These are phyloP conservation scores for Colletotrichum musae DNA, from an alignment of 2,329 filamentous ascomycete species.

Conservation along the genomic window DNA sequence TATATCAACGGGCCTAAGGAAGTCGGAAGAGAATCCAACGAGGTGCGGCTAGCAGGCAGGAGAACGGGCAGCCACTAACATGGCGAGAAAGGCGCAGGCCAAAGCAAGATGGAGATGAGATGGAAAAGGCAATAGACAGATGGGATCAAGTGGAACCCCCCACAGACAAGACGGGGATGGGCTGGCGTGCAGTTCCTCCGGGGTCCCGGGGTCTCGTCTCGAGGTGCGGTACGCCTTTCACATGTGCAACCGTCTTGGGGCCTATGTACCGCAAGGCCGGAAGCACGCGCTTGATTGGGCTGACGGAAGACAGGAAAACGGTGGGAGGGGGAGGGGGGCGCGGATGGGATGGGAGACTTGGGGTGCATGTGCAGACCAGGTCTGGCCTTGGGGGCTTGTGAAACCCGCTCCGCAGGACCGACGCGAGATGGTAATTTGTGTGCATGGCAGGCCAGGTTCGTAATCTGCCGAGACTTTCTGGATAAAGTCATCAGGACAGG, in stretches of 20 bases:
- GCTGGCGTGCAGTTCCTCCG: slow-evolving; percentile 26
- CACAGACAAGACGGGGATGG: slow-evolving; percentile 28
- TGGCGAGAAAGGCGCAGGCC: slow-evolving; percentile 17
- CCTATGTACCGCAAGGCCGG: slow-evolving; percentile 16
- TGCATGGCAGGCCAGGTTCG: slow-evolving; percentile 39
- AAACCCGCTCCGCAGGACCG: slow-evolving; percentile 51
- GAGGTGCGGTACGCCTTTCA: slow-evolving; percentile 29
- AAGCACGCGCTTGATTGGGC: slow-evolving; percentile 36
- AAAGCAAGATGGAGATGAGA: slow-evolving; percentile 23
- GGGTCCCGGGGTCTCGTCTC: slow-evolving; percentile 29
- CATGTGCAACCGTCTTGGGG: slow-evolving; percentile 33
- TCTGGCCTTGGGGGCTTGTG: slow-evolving; percentile 43
- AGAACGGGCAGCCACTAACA: slow-evolving; percentile 21
- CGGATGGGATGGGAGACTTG: slow-evolving; percentile 2
- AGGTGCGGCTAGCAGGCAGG: slow-evolving; percentile 17
- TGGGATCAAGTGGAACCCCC: slow-evolving; percentile 42
- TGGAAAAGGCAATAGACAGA: slow-evolving; percentile 32
- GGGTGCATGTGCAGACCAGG: slow-evolving; percentile 2
- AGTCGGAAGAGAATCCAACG: slow-evolving; percentile 22
- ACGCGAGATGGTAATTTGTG: slow-evolving; percentile 46
- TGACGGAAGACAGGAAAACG: slow-evolving; percentile 29
- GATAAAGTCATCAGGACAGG: slow-evolving; percentile 43
- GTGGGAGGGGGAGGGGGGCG: background rate
- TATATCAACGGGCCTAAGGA: slow-evolving; percentile 42
- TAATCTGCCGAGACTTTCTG: slow-evolving; percentile 50